A percentile compares a stretch with the other conserved stretches of the same genome.
These are phyloP conservation scores for Phytomonas francai DNA, from an alignment of 208 protist genomes.

Conservation along the genomic window DNA sequence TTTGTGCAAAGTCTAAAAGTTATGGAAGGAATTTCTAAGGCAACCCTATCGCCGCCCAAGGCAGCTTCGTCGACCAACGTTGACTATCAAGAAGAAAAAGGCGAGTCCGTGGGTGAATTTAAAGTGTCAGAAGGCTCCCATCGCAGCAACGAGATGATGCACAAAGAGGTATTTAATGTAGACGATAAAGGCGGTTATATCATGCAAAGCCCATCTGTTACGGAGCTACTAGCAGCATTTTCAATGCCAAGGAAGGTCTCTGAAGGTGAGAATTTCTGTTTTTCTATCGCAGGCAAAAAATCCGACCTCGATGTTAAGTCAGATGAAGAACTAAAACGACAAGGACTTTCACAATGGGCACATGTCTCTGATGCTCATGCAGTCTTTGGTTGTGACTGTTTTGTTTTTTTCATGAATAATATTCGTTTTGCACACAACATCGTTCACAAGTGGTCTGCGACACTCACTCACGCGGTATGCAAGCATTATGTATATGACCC, in stretches of 20 bases:
- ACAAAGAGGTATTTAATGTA: background rate
- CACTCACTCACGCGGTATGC: background rate
- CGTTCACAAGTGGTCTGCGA: background rate
- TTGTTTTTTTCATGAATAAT: background rate
- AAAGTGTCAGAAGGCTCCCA: background rate
- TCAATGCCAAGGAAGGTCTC: background rate
- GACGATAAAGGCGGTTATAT: background rate
- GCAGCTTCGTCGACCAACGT: background rate
- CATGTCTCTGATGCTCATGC: background rate
- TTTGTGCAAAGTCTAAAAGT: background rate
- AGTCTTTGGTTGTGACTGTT: background rate
- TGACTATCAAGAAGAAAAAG: background rate
- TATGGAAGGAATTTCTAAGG: background rate
- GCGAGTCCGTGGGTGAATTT: background rate
- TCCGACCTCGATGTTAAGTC: background rate
- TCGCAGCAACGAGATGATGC: background rate
- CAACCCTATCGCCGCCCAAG: background rate
- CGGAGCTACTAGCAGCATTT: background rate
- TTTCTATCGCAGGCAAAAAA: background rate
- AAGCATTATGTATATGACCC: background rate
- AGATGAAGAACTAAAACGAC: background rate
- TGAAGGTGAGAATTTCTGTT: background rate
- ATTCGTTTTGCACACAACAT: background rate
- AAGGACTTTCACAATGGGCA: background rate
- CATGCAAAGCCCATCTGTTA: background rate